Conservation (phyloP, 805 yeast genomes). For the Saccharomycopsis selenospora region DNA sequence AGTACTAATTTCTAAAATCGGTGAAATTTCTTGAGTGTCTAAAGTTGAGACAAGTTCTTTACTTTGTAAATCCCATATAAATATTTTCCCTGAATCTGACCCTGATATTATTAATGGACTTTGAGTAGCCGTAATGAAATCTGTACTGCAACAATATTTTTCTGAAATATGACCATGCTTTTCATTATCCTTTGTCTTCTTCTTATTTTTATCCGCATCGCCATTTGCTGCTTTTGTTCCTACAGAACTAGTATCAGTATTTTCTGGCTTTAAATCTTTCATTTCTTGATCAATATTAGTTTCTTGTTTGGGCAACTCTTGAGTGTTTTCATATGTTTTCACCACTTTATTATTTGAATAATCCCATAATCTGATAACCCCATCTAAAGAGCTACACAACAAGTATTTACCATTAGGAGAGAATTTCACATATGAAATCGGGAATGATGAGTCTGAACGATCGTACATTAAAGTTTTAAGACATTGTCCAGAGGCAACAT, state of each 20-base stretch:
- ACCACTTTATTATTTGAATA: constrained; percentile 74
- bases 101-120: constrained; percentile 51
- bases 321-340: constrained; percentile 56
- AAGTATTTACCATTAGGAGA: constrained; percentile 78
- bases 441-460: constrained; percentile 64
- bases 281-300: neutral
- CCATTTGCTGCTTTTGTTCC: too few relatives aligned
- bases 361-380: constrained; percentile 76
- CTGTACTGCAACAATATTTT: constrained; percentile 45
- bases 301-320: constrained; percentile 10
- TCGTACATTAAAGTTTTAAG: constrained; percentile 81
- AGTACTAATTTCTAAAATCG: constrained; percentile 38
- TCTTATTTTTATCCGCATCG: too few relatives aligned
- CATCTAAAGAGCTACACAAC: constrained; percentile 74
- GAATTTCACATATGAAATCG: constrained; percentile 65
- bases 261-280: neutral
- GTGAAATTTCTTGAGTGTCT: constrained; percentile 19
- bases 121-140: constrained; percentile 37
- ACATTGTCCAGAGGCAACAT: constrained; percentile 84
- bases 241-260: neutral
- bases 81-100: constrained; percentile 44
- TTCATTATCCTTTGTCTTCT: neutral
- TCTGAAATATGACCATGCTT: constrained; percentile 31
- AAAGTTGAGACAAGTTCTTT: constrained; percentile 35
- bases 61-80: constrained; percentile 63